Percentiles rank a stretch among this genome's conserved stretches.
Evolutionary conservation across 148 eudicot genomes (phyloP).

Genomic region (Vaccinium darrowii): DNA sequence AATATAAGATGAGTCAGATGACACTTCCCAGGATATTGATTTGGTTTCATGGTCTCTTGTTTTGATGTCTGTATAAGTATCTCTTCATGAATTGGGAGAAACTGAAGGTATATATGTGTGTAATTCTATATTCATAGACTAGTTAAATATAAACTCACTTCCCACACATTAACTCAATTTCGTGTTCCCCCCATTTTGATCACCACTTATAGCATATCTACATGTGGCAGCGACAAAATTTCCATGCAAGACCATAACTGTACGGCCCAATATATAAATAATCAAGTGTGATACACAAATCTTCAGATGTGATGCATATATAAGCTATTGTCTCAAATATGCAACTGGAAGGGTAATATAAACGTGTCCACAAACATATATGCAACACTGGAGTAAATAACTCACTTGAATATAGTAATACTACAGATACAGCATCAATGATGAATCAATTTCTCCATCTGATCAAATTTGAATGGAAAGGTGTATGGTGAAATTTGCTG

Average conservation of each 20-base stretch:
- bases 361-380: not conserved
- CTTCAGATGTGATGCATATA: not conserved
- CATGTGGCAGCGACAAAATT: not conserved
- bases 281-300: not conserved
- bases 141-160: not conserved
- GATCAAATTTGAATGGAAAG: not conserved
- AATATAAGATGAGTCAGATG: not conserved
- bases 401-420: not conserved
- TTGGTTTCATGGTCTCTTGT: not conserved
- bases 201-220: not conserved
- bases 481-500: not conserved
- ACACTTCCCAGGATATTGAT: not conserved
- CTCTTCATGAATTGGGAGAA: not conserved
- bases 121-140: not conserved
- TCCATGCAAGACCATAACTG: not conserved
- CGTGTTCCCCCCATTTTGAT: not conserved
- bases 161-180: not conserved
- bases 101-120: not conserved
- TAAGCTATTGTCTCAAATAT: not conserved
- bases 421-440: not conserved
- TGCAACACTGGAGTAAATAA: not conserved
- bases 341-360: not conserved
- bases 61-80: not conserved
- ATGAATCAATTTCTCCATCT: conserved; percentile 2
- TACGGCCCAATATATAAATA: not conserved